Conservation (phyloP, 1,284 basidiomycete species). For the Pisolithus thermaeus region DNA sequence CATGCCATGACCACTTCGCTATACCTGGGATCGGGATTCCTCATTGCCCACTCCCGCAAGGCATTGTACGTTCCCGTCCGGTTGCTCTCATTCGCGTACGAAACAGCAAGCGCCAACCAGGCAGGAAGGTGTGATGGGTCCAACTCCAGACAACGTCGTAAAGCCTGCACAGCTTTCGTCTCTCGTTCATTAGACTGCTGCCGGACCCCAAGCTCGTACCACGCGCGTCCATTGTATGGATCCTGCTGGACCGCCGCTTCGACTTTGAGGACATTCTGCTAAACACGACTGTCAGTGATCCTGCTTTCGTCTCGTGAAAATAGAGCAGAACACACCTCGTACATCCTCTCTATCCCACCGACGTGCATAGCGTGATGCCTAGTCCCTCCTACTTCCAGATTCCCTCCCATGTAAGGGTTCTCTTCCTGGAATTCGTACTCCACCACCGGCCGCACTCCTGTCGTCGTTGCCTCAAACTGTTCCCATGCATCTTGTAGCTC, state of each 20-base stretch:
- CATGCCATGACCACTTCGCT: constrained; percentile 38
- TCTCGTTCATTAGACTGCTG: constrained; percentile 99
- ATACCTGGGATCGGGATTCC: constrained; percentile 16
- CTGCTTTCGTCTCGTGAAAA: neutral
- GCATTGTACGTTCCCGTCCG: constrained; percentile 69
- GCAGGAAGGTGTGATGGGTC: constrained; percentile 74
- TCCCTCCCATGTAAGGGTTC: constrained; percentile 75
- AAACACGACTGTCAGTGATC: constrained; percentile 9
- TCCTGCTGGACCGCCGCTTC: constrained; percentile 87
- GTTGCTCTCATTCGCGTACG: constrained; percentile 88
- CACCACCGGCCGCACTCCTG: constrained; percentile 52
- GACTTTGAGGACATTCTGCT: constrained; percentile 79
- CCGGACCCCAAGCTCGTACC: constrained; percentile 93
- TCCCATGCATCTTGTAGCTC: constrained; percentile 83
- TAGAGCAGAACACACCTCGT: constrained; percentile 49
- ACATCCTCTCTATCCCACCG: constrained; percentile 36
- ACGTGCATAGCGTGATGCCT: constrained; percentile 52
- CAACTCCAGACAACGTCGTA: constrained; percentile 77
- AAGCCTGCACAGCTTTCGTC: constrained; percentile 82
- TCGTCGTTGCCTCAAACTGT: constrained; percentile 61
- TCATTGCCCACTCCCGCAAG: constrained; percentile 75
- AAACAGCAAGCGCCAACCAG: constrained; percentile 90
- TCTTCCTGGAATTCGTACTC: constrained; percentile 75
- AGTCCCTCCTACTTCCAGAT: constrained; percentile 40
- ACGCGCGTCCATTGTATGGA: constrained; percentile 66